Evolutionary conservation across 352 stramenopile genomes (phyloP).

Genomic region (Globisporangium spinosum): DNA sequence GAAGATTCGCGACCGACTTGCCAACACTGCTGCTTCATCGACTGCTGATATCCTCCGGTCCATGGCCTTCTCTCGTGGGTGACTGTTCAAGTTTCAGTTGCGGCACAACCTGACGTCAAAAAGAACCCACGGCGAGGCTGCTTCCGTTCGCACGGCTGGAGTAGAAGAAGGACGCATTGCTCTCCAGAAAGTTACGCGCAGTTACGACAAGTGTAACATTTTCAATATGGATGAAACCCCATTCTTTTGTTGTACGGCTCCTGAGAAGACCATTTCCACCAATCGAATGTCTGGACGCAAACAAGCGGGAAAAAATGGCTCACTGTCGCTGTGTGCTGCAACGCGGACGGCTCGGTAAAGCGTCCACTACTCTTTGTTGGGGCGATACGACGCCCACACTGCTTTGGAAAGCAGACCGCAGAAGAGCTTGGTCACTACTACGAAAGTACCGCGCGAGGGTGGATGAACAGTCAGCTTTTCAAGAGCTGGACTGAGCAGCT

Average conservation of each 20-base stretch:
- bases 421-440: slow-evolving; percentile 5
- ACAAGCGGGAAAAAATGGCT: slow-evolving; percentile 11
- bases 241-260: slow-evolving; percentile 15
- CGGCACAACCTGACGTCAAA: too few species aligned
- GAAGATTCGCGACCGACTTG: too few species aligned
- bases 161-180: too few species aligned
- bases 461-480: slow-evolving; percentile 9
- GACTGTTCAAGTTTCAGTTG: too few species aligned
- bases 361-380: slow-evolving; percentile 6
- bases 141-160: too few species aligned
- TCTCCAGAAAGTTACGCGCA: slow-evolving; percentile 6
- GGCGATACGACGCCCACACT: background rate
- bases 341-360: slow-evolving; percentile 6
- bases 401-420: background rate
- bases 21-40: too few species aligned
- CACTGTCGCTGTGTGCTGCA: slow-evolving; percentile 4
- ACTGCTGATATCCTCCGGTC: too few species aligned
- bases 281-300: slow-evolving; percentile 6
- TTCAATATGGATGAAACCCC: slow-evolving; percentile 25
- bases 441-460: background rate
- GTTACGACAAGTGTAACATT: slow-evolving; percentile 13
- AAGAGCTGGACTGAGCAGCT: background rate
- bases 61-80: too few species aligned
- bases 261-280: slow-evolving; percentile 4
- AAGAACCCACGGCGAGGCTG: too few species aligned